Evolutionary conservation across 257 asterid species (phyloP).

Genomic region (Misopates orontium): DNA sequence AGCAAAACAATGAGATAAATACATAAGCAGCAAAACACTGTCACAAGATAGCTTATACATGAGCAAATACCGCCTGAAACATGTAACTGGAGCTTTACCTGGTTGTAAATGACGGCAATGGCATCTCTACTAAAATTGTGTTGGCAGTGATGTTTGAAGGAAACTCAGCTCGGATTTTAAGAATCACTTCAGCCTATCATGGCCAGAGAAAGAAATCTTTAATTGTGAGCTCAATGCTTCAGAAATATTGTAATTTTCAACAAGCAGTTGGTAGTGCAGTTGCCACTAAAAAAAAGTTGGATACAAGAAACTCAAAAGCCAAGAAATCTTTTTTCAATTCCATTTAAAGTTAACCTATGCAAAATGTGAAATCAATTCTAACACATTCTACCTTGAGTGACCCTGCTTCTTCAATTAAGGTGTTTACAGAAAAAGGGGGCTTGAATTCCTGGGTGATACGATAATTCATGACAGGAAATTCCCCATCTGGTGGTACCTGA

Average conservation of each 20-base stretch:
- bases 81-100: conserved; percentile 49
- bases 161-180: conserved; percentile 95
- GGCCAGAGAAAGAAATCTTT: conserved; percentile 28
- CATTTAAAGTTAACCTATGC: background rate
- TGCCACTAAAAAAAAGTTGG: conserved; percentile 14
- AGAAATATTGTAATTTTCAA: conserved; percentile 20
- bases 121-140: conserved; percentile 89
- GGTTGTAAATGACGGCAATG: conserved; percentile 85
- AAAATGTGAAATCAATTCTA: conserved; percentile 15
- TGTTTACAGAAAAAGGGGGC: conserved; percentile 88
- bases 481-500: conserved; percentile 99
- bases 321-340: conserved; percentile 18
- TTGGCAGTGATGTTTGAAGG: conserved; percentile 84
- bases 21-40: conserved; percentile 7
- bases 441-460: conserved; percentile 99
- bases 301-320: conserved; percentile 16
- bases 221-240: conserved; percentile 22
- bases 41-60: background rate
- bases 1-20: conserved; percentile 12
- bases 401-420: conserved; percentile 96
- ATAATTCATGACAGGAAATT: conserved; percentile 98
- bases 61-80: background rate
- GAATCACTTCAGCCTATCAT: conserved; percentile 88
- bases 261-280: conserved; percentile 14
- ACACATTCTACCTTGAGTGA: conserved; percentile 64